phyloP scores from a whole-genome alignment of 345 rosid genomes.

The Chamaenerion angustifolium region DNA sequence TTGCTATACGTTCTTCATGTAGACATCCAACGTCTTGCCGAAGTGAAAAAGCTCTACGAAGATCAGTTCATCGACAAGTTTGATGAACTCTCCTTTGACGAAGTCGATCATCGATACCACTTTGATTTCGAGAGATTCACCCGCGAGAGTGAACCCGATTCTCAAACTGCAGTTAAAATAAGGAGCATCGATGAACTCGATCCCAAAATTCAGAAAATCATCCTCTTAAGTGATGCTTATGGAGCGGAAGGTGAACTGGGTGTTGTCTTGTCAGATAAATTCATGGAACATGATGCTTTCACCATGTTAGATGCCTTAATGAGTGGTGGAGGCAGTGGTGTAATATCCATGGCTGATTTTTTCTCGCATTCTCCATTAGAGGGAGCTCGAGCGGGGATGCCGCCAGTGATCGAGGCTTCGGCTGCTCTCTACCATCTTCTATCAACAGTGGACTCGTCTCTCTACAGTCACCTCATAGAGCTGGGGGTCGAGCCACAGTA shows the following conservation, averaged over 20 bases:
- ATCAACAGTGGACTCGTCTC: constrained; percentile 62
- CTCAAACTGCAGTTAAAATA: constrained; percentile 29
- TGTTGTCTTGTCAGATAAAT: constrained; percentile 78
- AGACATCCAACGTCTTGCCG: constrained; percentile 55
- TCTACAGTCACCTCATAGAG: constrained; percentile 75
- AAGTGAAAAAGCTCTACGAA: constrained; percentile 59
- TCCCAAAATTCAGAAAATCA: constrained; percentile 56
- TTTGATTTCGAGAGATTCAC: constrained; percentile 58
- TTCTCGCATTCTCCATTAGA: constrained; percentile 36
- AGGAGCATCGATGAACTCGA: constrained; percentile 58
- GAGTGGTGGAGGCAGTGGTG: constrained; percentile 45
- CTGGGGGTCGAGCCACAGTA: constrained; percentile 85
- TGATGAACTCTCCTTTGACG: constrained; percentile 60
- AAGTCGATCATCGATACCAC: constrained; percentile 43
- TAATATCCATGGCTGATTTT: constrained; percentile 72
- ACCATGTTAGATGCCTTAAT: constrained; percentile 85
- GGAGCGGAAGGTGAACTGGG: constrained; percentile 97
- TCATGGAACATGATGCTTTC: constrained; percentile 92
- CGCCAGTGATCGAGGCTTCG: constrained; percentile 84
- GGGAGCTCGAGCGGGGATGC: constrained; percentile 18
- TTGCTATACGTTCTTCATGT: constrained; percentile 73
- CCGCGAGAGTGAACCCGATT: constrained; percentile 45
- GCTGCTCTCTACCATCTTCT: constrained; percentile 58
- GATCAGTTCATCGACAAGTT: constrained; percentile 74
- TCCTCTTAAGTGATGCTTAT: constrained; percentile 64